Conservation (phyloP, 768 basidiomycete species). For the Guyanaporus albipodus region DNA sequence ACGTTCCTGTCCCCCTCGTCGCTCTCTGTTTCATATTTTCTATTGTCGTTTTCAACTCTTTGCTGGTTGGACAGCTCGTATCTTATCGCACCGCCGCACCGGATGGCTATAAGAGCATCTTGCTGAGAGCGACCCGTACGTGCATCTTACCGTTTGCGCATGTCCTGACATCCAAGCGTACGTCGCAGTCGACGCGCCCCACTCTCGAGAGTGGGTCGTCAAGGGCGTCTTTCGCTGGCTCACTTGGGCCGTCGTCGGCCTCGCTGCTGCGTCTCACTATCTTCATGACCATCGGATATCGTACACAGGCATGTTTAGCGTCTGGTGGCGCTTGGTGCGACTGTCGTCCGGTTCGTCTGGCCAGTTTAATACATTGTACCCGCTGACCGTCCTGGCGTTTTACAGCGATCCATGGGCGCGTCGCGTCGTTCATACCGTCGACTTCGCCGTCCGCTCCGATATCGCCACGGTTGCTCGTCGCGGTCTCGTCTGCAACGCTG, state of each 20-base stretch:
- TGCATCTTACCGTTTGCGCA: not conserved
- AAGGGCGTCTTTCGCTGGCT: slow-evolving; percentile 8
- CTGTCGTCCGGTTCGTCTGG: slow-evolving; percentile 5
- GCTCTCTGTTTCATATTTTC: slow-evolving; percentile 17
- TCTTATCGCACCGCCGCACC: too few relatives aligned
- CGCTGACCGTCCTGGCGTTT: too few relatives aligned
- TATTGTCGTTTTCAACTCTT: slow-evolving; percentile 2
- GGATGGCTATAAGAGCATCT: not conserved
- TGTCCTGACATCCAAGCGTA: not conserved
- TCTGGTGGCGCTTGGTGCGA: too few relatives aligned
- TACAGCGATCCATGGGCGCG: not conserved
- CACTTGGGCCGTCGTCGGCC: slow-evolving; percentile 3
- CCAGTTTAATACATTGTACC: too few relatives aligned
- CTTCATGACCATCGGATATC: too few relatives aligned
- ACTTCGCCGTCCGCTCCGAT: too few relatives aligned
- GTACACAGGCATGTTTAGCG: too few relatives aligned
- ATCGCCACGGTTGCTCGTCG: not conserved
- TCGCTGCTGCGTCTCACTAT: too few relatives aligned
- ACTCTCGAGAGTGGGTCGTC: slow-evolving; percentile 14
- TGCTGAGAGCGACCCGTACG: slow-evolving; percentile 16
- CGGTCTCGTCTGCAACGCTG: not conserved
- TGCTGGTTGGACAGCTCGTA: slow-evolving; percentile 11
- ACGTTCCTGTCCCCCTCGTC: slow-evolving; percentile 11
- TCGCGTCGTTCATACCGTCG: not conserved
- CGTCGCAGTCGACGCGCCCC: slow-evolving; percentile 20